Evolutionary conservation across 2,329 filamentous ascomycete species (phyloP).

Genomic region (Paradendryphiella salina): DNA sequence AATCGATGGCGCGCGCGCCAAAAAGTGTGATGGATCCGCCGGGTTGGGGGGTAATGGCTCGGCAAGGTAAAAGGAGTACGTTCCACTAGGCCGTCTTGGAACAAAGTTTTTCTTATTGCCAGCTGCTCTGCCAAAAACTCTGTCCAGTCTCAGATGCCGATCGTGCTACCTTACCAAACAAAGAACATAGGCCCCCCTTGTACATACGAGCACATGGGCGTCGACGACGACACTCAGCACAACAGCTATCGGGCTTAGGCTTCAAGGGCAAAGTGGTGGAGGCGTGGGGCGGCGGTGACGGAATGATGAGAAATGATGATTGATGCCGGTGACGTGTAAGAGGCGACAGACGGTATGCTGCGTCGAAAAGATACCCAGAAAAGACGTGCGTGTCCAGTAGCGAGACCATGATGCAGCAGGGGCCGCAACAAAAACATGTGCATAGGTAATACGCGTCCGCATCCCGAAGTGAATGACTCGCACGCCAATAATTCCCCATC

Average conservation of each 20-base stretch:
- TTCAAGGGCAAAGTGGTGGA: neutral
- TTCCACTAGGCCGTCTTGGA: constrained; percentile 33
- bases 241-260: constrained; percentile 1
- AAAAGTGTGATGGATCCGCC: constrained; percentile 22
- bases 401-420: constrained; percentile 23
- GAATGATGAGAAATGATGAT: constrained; percentile 9
- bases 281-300: neutral
- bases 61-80: constrained; percentile 38
- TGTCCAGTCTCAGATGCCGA: constrained; percentile 32
- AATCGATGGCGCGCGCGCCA: constrained; percentile 25
- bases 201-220: neutral
- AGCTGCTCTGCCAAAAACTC: constrained; percentile 26
- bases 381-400: constrained; percentile 14
- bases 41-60: constrained; percentile 24
- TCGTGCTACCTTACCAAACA: constrained; percentile 22
- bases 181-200: constrained; percentile 13
- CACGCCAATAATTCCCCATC: constrained; percentile 27
- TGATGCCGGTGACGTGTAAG: constrained; percentile 25
- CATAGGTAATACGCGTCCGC: constrained; percentile 30
- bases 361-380: constrained; percentile 25
- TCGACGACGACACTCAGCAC: neutral
- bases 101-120: constrained; percentile 34
- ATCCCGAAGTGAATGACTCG: constrained; percentile 32
- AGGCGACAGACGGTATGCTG: constrained; percentile 17
- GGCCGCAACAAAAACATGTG: constrained; percentile 20